These are phyloP conservation scores for Ophioceras dolichostomum DNA, from an alignment of 2,329 filamentous ascomycete genomes.

Conservation along the genomic window DNA sequence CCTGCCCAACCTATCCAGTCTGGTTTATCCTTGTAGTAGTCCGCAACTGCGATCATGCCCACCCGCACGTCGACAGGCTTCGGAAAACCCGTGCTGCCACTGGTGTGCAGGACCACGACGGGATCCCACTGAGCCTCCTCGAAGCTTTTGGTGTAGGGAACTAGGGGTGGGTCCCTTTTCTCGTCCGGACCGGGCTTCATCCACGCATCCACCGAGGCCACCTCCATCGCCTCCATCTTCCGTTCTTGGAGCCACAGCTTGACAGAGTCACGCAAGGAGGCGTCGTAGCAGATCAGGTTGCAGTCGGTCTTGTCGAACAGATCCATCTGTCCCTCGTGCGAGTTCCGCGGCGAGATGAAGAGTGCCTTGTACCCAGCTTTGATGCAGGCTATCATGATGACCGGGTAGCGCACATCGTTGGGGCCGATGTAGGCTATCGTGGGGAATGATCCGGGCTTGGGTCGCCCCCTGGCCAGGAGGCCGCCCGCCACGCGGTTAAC, in stretches of 20 bases:
- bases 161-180: no score
- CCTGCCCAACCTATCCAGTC: no score
- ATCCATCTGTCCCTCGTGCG: constrained; percentile 29
- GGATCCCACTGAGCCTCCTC: constrained; percentile 9
- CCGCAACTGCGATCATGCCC: no score
- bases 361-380: constrained; percentile 24
- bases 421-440: constrained; percentile 33
- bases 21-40: no score
- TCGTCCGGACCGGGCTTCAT: no score
- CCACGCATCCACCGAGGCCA: no score
- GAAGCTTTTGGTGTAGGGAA: background rate
- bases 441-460: constrained; percentile 14
- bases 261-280: background rate
- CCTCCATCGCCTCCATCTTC: background rate
- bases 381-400: constrained; percentile 12
- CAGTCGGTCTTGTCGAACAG: constrained; percentile 1
- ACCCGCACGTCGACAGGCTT: constrained; percentile 45
- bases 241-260: background rate
- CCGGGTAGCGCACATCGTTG: constrained; percentile 15
- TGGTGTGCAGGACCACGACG: constrained; percentile 21
- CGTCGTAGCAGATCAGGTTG: background rate
- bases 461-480: background rate
- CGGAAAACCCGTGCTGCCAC: constrained; percentile 45
- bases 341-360: constrained; percentile 32
- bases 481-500: constrained; percentile 6